These are phyloP conservation scores for Alternaria sp. DNA, from an alignment of 2,329 filamentous ascomycete species.

Conservation along the genomic window DNA sequence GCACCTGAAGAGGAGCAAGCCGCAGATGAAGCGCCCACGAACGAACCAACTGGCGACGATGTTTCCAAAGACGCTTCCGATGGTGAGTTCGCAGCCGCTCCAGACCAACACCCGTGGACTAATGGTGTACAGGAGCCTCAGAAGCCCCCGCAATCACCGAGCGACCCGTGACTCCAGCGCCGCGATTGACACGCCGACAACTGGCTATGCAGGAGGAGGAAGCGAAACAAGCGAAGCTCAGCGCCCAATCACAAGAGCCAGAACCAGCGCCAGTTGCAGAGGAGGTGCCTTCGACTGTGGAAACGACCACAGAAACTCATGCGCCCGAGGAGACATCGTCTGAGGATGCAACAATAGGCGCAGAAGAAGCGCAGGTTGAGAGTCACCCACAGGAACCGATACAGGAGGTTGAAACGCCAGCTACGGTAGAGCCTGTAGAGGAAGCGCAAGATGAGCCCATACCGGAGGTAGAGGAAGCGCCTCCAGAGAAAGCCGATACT, in stretches of 20 bases:
- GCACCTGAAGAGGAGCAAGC: constrained; percentile 29
- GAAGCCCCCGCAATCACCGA: constrained; percentile 28
- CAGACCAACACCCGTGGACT: constrained; percentile 13
- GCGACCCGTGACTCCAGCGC: constrained; percentile 29
- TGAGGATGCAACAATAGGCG: constrained; percentile 5
- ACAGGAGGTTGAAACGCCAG: not conserved
- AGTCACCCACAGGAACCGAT: not conserved
- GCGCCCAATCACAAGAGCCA: constrained; percentile 10
- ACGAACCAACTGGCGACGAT: constrained; percentile 30
- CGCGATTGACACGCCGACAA: constrained; percentile 45
- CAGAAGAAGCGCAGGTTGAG: not conserved
- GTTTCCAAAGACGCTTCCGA: constrained; percentile 15
- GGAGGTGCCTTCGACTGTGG: not conserved
- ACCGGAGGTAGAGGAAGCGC: constrained; percentile 1
- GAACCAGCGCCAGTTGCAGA: constrained; percentile 3
- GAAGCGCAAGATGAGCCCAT: not conserved
- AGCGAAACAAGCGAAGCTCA: constrained; percentile 28
- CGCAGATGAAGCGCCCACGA: constrained; percentile 23
- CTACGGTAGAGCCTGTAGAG: not conserved
- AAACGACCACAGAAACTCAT: constrained; percentile 9
- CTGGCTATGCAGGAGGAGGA: constrained; percentile 43
- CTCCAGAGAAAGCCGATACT: not conserved
- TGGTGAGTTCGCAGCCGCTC: constrained; percentile 21
- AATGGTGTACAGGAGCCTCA: constrained; percentile 26
- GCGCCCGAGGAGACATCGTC: not conserved